A percentile compares a stretch with the other conserved stretches of the same genome.
phyloP scores from a whole-genome alignment of 208 protist genomes.

The Endotrypanum monterogeii region DNA sequence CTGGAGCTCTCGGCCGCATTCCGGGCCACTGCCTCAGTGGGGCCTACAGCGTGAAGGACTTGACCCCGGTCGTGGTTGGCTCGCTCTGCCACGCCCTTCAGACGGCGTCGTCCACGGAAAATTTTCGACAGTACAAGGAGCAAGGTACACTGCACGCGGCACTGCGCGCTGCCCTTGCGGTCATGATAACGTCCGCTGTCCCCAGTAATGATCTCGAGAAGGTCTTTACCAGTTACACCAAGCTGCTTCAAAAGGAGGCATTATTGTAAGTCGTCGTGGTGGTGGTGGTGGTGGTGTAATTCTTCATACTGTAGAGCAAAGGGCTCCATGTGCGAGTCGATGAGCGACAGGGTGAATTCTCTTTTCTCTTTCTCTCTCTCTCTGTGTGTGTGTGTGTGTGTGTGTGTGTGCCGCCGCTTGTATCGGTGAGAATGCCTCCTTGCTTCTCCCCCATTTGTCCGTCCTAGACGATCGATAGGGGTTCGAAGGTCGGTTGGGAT shows the following conservation, averaged over 20 bases:
- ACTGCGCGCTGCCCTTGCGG: slow-evolving; percentile 34
- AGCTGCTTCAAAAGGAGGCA: slow-evolving; percentile 45
- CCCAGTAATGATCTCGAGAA: slow-evolving; percentile 58
- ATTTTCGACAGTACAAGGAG: slow-evolving; percentile 69
- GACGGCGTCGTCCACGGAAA: slow-evolving; percentile 49
- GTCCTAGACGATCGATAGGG: no score
- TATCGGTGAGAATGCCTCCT: neutral
- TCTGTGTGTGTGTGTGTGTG: neutral
- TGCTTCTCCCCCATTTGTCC: no score
- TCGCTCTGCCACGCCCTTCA: slow-evolving; percentile 66
- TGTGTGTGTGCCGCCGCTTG: neutral
- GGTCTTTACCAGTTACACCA: slow-evolving; percentile 49
- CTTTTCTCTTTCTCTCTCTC: no score
- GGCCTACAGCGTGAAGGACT: slow-evolving; percentile 38
- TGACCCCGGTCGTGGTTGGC: slow-evolving; percentile 48
- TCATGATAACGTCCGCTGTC: slow-evolving; percentile 51
- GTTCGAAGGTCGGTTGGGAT: no score
- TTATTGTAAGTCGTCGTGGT: slow-evolving; percentile 36
- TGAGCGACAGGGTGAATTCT: neutral
- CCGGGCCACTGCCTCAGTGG: slow-evolving; percentile 30
- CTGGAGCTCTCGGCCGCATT: slow-evolving; percentile 46
- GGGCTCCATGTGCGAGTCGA: neutral
- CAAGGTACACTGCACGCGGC: slow-evolving; percentile 54
- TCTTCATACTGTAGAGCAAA: neutral
- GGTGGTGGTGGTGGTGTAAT: neutral